These are phyloP conservation scores for Haplographium delicatum DNA, from an alignment of 495 filamentous ascomycete genomes.

Conservation along the genomic window DNA sequence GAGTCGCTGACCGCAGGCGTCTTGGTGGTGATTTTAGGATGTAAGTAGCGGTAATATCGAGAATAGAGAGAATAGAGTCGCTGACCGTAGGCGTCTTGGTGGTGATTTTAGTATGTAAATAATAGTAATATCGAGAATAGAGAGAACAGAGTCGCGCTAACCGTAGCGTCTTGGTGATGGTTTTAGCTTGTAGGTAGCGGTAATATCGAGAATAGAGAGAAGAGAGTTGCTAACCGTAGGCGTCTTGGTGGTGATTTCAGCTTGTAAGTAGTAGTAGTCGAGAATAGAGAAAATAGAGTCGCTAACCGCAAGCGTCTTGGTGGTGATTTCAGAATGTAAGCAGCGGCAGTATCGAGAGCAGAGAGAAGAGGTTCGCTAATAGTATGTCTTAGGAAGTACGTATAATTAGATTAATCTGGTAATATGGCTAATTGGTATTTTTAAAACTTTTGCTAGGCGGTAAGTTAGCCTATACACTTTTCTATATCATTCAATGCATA, in stretches of 20 bases:
- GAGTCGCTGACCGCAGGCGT: no score
- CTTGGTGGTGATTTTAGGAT: no score
- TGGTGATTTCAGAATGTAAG: background rate
- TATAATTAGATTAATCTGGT: background rate
- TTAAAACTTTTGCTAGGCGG: background rate
- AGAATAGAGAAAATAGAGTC: background rate
- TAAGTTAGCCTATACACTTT: slow-evolving; percentile 6
- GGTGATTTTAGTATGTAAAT: no score
- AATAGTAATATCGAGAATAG: no score
- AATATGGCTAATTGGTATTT: background rate
- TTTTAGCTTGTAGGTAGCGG: no score
- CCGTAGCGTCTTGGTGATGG: no score
- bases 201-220: no score
- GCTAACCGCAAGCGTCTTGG: background rate
- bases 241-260: background rate
- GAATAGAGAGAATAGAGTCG: background rate
- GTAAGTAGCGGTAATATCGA: background rate
- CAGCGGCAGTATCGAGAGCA: background rate
- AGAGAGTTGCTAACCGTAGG: no score
- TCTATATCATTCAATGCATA: background rate
- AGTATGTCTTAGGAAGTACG: no score
- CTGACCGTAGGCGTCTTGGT: no score
- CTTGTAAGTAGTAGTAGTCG: background rate
- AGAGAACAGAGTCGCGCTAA: no score
- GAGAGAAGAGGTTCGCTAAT: background rate